These are phyloP conservation scores for Silene coronaria DNA, from an alignment of 179 eudicot species.

Conservation along the genomic window DNA sequence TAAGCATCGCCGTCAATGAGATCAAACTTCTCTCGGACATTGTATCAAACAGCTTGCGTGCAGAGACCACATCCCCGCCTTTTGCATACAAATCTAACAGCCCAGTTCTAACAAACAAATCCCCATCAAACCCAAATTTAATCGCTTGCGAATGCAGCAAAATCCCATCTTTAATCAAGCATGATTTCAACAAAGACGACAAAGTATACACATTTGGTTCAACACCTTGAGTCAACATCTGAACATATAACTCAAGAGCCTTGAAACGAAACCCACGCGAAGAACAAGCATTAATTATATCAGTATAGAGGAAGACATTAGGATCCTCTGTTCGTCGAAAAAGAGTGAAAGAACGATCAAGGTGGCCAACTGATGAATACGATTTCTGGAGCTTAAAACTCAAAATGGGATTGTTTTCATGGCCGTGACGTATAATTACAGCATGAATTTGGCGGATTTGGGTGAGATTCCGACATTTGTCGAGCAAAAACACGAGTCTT, in stretches of 20 bases:
- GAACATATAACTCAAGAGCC: slow-evolving; percentile 37
- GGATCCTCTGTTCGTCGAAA: slow-evolving; percentile 37
- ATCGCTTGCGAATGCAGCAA: slow-evolving; percentile 44
- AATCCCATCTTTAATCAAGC: slow-evolving; percentile 33
- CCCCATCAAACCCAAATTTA: slow-evolving; percentile 37
- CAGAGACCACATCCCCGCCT: slow-evolving; percentile 45
- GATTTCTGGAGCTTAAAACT: slow-evolving; percentile 65
- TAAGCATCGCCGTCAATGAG: slow-evolving; percentile 53
- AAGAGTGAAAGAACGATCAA: slow-evolving; percentile 37
- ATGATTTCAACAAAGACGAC: slow-evolving; percentile 47
- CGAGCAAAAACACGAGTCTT: slow-evolving; percentile 37
- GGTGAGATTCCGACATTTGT: slow-evolving; percentile 31
- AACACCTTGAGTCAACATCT: slow-evolving; percentile 46
- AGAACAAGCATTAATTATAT: slow-evolving; percentile 44
- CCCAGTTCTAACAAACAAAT: slow-evolving; percentile 56
- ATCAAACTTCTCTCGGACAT: slow-evolving; percentile 55
- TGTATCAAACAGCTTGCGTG: slow-evolving; percentile 51
- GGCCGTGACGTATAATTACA: slow-evolving; percentile 44
- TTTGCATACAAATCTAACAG: slow-evolving; percentile 54
- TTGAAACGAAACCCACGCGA: slow-evolving; percentile 21
- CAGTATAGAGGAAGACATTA: slow-evolving; percentile 48
- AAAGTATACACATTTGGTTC: slow-evolving; percentile 58
- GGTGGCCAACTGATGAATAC: slow-evolving; percentile 42
- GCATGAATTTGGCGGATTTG: slow-evolving; percentile 58
- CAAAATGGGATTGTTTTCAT: slow-evolving; percentile 40